Base-by-base conservation (phyloP, 1,284 basidiomycete genomes). In the Naganishia liquefaciens region DNA sequence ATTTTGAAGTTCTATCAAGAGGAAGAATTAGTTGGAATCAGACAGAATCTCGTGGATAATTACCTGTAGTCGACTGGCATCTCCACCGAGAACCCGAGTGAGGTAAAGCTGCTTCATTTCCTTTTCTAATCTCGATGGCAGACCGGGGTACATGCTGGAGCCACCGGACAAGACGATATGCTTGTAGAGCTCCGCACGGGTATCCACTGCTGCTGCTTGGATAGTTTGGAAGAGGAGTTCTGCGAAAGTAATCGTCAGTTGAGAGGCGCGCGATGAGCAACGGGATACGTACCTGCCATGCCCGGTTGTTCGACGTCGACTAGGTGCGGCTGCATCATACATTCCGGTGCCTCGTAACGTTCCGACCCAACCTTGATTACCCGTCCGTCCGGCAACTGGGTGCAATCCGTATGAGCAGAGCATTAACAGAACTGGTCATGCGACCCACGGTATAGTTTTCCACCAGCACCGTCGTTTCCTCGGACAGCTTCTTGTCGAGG, bases 91-190 rank as follows among this genome's bases (percentile, higher is more conserved):
- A 15, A 98, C 92, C 21, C 88, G 84, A 6, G 91, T 91, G 67
- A 99, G 85, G 80, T 98, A 95, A 46, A 99, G 83, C 80, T 99
- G 95, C 81, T 99, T 99, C 91, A 99, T 93, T 82, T 99, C 96
- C 82, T 99, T 99, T 81, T 99, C 96, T 52, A 99, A 83, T 49
- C 95, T 86, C 76, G 89, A 93, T 5, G 95, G 96, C 69, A 99
- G 85, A 30, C 96, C 96, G 25, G 96, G 95, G 78, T 99, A 99
- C 95, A 99, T 99, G 77, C 89, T 93, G 23, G 91, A 94, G 23
- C 96, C 96, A 55, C 96, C 96, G 15, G 91, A 95, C 21, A 99
- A 87, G 17, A 99, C 95, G 75, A 99, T 89, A 78, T 99, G 94
- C 78, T 97, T 97, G 85, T 98, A 99, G 21, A 99, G 84, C 73